Percentiles rank a stretch among this genome's conserved stretches.
These are phyloP conservation scores for Pseudogymnoascus sp. DNA, from an alignment of 2,329 filamentous ascomycete genomes.

Conservation along the genomic window DNA sequence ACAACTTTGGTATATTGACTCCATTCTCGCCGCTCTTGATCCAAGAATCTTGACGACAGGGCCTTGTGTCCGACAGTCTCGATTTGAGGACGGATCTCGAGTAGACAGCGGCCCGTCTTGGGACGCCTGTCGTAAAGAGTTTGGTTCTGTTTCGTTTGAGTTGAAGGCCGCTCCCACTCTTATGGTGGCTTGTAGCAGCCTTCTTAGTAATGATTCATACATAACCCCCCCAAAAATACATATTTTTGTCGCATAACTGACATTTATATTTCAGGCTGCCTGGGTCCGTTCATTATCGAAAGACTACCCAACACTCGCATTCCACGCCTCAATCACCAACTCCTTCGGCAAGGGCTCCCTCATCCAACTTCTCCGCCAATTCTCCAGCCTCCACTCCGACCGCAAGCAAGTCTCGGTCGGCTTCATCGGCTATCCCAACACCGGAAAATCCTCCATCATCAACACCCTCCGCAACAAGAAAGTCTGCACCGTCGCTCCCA, in stretches of 20 bases:
- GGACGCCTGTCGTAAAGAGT: slow-evolving; percentile 60
- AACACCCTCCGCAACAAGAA: slow-evolving; percentile 93
- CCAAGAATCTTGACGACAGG: slow-evolving; percentile 25
- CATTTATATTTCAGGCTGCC: slow-evolving; percentile 55
- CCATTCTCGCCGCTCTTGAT: slow-evolving; percentile 55
- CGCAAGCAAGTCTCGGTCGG: slow-evolving; percentile 93
- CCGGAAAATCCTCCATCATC: slow-evolving; percentile 93
- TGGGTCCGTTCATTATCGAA: slow-evolving; percentile 88
- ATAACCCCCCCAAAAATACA: slow-evolving; percentile 34
- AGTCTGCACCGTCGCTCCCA: slow-evolving; percentile 86
- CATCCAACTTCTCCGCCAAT: slow-evolving; percentile 87
- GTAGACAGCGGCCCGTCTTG: slow-evolving; percentile 83
- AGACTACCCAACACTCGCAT: slow-evolving; percentile 88
- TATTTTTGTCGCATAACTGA: slow-evolving; percentile 20
- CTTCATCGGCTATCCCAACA: slow-evolving; percentile 71
- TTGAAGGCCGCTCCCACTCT: slow-evolving; percentile 76
- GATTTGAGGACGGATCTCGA: slow-evolving; percentile 44
- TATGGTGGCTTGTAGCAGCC: slow-evolving; percentile 59
- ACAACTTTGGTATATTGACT: slow-evolving; percentile 96
- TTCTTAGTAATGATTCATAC: slow-evolving; percentile 99
- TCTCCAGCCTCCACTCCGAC: slow-evolving; percentile 79
- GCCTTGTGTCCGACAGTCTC: neutral
- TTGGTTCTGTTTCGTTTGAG: slow-evolving; percentile 84
- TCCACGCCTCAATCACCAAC: slow-evolving; percentile 91
- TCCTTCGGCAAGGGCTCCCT: slow-evolving; percentile 93